Evolutionary conservation across 768 basidiomycete genomes (phyloP).

Genomic region (Rhodocollybia butyracea): DNA sequence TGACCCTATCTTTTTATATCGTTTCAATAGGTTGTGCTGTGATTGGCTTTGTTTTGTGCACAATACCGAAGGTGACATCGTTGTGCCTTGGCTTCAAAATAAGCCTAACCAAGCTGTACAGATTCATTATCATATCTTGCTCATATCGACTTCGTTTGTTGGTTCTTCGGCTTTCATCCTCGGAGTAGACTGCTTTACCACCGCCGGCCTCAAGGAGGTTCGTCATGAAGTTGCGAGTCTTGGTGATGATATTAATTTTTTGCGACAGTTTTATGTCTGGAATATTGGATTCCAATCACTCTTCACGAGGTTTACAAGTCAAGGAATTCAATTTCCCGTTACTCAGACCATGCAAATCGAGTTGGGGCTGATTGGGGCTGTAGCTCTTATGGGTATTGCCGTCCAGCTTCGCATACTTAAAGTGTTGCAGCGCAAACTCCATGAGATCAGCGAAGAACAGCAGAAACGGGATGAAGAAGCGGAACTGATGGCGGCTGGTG

Average conservation of each 20-base stretch:
- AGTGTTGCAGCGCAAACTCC: constrained; percentile 74
- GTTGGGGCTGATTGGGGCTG: constrained; percentile 80
- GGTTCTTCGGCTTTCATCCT: constrained; percentile 89
- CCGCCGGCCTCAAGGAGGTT: constrained; percentile 91
- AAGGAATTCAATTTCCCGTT: constrained; percentile 75
- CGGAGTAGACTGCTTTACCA: constrained; percentile 92
- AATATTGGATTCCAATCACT: constrained; percentile 83
- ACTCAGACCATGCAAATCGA: constrained; percentile 93
- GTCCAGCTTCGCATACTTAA: constrained; percentile 87
- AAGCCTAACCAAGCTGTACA: constrained; percentile 21
- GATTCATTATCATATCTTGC: constrained; percentile 83
- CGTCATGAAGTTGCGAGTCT: constrained; percentile 9
- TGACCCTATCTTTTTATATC: constrained; percentile 16
- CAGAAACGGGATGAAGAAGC: constrained; percentile 70
- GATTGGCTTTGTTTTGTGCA: constrained; percentile 77
- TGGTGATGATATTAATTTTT: constrained; percentile 13
- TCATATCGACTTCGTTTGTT: constrained; percentile 85
- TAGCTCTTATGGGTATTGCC: constrained; percentile 83
- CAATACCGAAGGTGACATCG: constrained; percentile 63
- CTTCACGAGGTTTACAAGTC: constrained; percentile 71
- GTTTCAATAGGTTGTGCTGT: constrained; percentile 56
- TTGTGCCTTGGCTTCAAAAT: constrained; percentile 8
- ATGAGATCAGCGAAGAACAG: constrained; percentile 76
- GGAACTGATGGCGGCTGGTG: constrained; percentile 68
- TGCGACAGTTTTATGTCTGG: constrained; percentile 87